phyloP scores from a whole-genome alignment of 192 early-diverging fungal species.

The Coemansia sp. region DNA sequence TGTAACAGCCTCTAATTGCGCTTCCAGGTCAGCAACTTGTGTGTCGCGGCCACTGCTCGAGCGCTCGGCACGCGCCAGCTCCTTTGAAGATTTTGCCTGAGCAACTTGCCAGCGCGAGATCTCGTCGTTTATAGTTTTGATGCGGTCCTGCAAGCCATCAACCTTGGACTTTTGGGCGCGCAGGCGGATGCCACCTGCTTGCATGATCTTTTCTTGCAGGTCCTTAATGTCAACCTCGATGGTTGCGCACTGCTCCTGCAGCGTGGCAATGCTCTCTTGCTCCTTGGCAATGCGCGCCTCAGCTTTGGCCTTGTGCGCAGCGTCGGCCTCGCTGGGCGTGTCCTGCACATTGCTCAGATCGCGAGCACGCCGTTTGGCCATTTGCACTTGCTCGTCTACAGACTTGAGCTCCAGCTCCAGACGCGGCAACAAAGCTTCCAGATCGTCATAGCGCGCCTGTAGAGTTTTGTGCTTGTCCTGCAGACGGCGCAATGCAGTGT shows the following conservation, averaged over 20 bases:
- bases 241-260: constrained; percentile 59
- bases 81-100: constrained; percentile 75
- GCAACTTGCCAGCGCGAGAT: constrained; percentile 73
- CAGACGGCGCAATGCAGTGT: constrained; percentile 24
- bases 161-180: constrained; percentile 84
- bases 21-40: constrained; percentile 66
- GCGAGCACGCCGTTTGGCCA: constrained; percentile 66
- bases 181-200: constrained; percentile 85
- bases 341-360: constrained; percentile 34
- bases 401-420: constrained; percentile 72
- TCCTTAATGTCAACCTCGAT: constrained; percentile 79
- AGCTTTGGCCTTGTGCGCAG: constrained; percentile 43
- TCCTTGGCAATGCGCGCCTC: constrained; percentile 52
- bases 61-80: constrained; percentile 65
- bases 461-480: constrained; percentile 46
- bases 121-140: constrained; percentile 65
- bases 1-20: constrained; percentile 63
- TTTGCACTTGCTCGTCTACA: constrained; percentile 64
- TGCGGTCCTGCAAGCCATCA: constrained; percentile 75
- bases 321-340: constrained; percentile 37
- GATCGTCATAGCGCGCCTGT: constrained; percentile 56
- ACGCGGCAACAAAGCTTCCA: constrained; percentile 65
- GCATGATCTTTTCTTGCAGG: constrained; percentile 87
- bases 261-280: constrained; percentile 41
- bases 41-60: constrained; percentile 63